phyloP scores from a whole-genome alignment of 805 yeast species.

The Monosporozyma yasuniensis region DNA sequence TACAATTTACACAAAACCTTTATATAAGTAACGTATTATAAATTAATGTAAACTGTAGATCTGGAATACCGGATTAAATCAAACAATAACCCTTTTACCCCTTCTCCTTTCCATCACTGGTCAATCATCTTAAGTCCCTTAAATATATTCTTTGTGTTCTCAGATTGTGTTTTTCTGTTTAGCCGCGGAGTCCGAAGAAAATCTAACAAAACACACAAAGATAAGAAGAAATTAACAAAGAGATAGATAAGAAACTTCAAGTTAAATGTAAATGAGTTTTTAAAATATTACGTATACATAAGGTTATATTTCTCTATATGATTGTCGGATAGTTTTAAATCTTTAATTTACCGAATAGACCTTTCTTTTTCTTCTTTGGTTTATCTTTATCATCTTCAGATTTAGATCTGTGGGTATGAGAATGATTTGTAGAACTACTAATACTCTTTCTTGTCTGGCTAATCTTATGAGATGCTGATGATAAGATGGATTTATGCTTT shows the following conservation, averaged over 20 bases:
- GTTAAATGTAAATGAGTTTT: too few species aligned
- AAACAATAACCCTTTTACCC: too few species aligned
- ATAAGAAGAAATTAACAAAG: too few species aligned
- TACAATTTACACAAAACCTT: too few species aligned
- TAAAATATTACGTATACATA: too few species aligned
- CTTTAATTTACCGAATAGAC: conserved; percentile 1
- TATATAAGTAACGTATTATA: too few species aligned
- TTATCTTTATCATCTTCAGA: not conserved
- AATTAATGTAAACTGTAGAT: too few species aligned
- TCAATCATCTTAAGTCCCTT: not conserved
- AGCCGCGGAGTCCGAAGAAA: not conserved
- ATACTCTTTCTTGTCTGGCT: not conserved
- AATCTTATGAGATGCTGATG: not conserved
- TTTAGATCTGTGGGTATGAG: not conserved
- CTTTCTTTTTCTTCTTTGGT: not conserved
- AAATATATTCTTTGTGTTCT: not conserved
- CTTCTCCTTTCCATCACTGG: too few species aligned
- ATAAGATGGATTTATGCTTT: not conserved
- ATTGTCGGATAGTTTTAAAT: not conserved
- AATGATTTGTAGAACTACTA: not conserved
- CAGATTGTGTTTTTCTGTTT: not conserved
- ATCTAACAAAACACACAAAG: too few species aligned
- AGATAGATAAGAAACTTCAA: too few species aligned
- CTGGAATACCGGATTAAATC: too few species aligned
- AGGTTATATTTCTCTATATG: too few species aligned